Conservation (phyloP, 1,284 basidiomycete species). For the Pseudozyma thailandica region DNA sequence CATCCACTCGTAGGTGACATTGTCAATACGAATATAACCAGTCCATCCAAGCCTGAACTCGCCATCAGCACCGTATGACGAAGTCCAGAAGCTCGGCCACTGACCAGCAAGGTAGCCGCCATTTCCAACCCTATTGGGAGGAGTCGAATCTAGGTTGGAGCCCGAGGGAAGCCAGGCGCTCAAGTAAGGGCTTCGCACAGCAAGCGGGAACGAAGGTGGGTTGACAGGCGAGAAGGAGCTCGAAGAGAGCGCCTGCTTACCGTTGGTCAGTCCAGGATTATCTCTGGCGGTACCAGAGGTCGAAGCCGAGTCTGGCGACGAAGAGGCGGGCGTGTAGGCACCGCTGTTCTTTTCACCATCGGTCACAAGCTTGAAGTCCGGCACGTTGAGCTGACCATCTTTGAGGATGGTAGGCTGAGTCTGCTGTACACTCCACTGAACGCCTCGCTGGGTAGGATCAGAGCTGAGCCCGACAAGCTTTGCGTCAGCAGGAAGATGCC, state of each 20-base stretch:
- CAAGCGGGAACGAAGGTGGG: constrained; percentile 61
- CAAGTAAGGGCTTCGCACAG: constrained; percentile 60
- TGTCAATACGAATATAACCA: constrained; percentile 60
- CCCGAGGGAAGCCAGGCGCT: constrained; percentile 62
- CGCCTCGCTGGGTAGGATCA: constrained; percentile 27
- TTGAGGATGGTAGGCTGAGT: constrained; percentile 18
- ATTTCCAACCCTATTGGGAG: constrained; percentile 61
- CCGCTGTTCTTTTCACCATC: constrained; percentile 15
- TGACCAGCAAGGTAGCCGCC: constrained; percentile 61
- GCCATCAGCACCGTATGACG: constrained; percentile 62
- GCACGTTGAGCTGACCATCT: constrained; percentile 33
- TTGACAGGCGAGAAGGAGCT: constrained; percentile 62
- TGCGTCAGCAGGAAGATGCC: constrained; percentile 23
- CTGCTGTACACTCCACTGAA: constrained; percentile 39
- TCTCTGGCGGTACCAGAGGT: constrained; percentile 16
- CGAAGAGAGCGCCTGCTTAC: constrained; percentile 21
- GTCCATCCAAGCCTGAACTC: constrained; percentile 60
- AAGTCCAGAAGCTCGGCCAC: constrained; percentile 62
- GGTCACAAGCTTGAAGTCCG: constrained; percentile 36
- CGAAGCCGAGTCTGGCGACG: constrained; percentile 13
- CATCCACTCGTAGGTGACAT: constrained; percentile 62
- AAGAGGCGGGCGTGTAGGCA: constrained; percentile 1
- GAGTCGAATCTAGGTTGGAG: constrained; percentile 38
- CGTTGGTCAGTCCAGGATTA: constrained; percentile 44
- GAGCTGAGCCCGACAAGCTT: constrained; percentile 23